Evolutionary conservation across 2,329 filamentous ascomycete species (phyloP).

Genomic region (Davidsoniella eucalypti): DNA sequence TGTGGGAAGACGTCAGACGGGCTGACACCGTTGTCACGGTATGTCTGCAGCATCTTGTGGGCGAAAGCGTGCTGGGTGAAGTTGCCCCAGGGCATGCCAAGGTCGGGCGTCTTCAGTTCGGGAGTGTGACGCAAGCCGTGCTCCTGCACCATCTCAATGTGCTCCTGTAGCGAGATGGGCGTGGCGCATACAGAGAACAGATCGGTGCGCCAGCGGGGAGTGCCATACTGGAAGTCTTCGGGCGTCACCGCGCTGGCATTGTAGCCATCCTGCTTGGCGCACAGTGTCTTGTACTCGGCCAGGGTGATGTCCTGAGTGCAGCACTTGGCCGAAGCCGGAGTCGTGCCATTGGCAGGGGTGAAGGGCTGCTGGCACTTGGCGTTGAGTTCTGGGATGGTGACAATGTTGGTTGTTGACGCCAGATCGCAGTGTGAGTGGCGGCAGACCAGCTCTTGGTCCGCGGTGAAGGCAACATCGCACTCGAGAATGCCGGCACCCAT

Average conservation of each 20-base stretch:
- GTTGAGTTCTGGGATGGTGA: conserved; percentile 42
- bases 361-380: conserved; percentile 49
- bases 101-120: conserved; percentile 50
- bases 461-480: conserved; percentile 52
- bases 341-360: conserved; percentile 33
- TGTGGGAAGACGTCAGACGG: conserved; percentile 42
- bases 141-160: conserved; percentile 40
- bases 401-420: conserved; percentile 53
- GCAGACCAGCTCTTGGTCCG: conserved; percentile 49
- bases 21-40: conserved; percentile 34
- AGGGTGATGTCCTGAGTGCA: conserved; percentile 57
- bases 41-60: conserved; percentile 47
- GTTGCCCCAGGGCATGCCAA: conserved; percentile 52
- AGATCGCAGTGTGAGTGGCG: conserved; percentile 52
- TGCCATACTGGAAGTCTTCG: conserved; percentile 40
- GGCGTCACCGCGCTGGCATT: conserved; percentile 41
- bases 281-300: conserved; percentile 49
- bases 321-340: conserved; percentile 43
- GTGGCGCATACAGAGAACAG: conserved; percentile 48
- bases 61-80: conserved; percentile 51
- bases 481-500: conserved; percentile 53
- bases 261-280: conserved; percentile 53
- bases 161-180: conserved; percentile 43
- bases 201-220: conserved; percentile 45
- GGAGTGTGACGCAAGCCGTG: conserved; percentile 47